Evolutionary conservation across 768 basidiomycete genomes (phyloP).

Genomic region (Naganishia friedmannii): DNA sequence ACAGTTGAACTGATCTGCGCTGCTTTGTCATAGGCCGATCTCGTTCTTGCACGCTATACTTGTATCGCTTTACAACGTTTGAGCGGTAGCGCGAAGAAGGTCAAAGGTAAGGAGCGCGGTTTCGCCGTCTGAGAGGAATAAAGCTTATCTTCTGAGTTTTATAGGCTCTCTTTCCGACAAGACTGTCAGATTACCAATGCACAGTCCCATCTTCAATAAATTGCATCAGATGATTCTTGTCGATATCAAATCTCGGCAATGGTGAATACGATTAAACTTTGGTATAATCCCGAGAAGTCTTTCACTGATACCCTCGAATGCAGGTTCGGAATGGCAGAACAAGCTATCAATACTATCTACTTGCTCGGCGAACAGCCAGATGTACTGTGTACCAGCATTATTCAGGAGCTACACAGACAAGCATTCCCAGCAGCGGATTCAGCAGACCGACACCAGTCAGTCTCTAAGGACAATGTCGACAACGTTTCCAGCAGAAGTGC

Average conservation of each 20-base stretch:
- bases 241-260: conserved; percentile 79
- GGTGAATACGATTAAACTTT: conserved; percentile 54
- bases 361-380: conserved; percentile 92
- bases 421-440: conserved; percentile 59
- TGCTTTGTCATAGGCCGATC: conserved; percentile 62
- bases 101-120: conserved; percentile 66
- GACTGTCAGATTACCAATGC: conserved; percentile 79
- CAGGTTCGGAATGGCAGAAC: conserved; percentile 87
- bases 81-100: conserved; percentile 91
- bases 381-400: conserved; percentile 69
- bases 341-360: conserved; percentile 94
- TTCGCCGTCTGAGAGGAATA: background rate
- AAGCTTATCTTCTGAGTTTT: conserved; percentile 6
- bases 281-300: background rate
- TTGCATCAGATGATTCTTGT: conserved; percentile 76
- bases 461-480: background rate
- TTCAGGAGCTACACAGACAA: conserved; percentile 72
- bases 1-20: background rate
- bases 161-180: conserved; percentile 83
- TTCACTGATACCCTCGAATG: background rate
- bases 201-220: conserved; percentile 76
- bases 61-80: conserved; percentile 88
- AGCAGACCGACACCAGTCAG: conserved; percentile 26
- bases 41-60: conserved; percentile 86
- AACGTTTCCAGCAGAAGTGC: conserved; percentile 2